Evolutionary conservation across 768 basidiomycete species (phyloP).

Genomic region (Omphalotus guepiniiformis): DNA sequence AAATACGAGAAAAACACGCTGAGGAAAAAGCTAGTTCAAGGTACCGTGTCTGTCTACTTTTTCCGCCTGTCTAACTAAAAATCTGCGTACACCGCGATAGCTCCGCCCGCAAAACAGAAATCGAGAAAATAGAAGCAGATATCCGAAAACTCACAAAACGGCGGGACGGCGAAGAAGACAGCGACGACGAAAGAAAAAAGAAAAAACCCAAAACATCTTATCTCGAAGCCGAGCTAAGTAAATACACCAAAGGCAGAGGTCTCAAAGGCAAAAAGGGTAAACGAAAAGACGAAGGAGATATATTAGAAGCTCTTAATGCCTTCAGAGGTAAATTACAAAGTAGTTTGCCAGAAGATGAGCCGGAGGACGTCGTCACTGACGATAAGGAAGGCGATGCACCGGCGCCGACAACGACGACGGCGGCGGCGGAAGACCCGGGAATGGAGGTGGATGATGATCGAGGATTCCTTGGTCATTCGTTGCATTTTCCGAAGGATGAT

Average conservation of each 20-base stretch:
- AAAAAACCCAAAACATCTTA: constrained; percentile 68
- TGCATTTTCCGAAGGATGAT: constrained; percentile 78
- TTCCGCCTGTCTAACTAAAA: not conserved
- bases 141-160: constrained; percentile 73
- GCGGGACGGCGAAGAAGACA: constrained; percentile 52
- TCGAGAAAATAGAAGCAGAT: constrained; percentile 85
- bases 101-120: constrained; percentile 64
- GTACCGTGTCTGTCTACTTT: constrained; percentile 35
- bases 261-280: constrained; percentile 47
- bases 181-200: constrained; percentile 50
- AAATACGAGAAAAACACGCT: constrained; percentile 73
- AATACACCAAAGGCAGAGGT: constrained; percentile 67
- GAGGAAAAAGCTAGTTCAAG: constrained; percentile 61
- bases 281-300: constrained; percentile 67
- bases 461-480: constrained; percentile 67
- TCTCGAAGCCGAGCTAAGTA: constrained; percentile 77
- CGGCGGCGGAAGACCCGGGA: constrained; percentile 39
- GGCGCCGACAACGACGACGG: constrained; percentile 2
- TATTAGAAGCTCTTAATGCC: constrained; percentile 61
- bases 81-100: constrained; percentile 29
- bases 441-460: constrained; percentile 78
- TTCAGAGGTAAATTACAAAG: constrained; percentile 70
- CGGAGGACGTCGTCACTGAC: constrained; percentile 14
- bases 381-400: constrained; percentile 14
- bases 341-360: constrained; percentile 28